Evolutionary conservation across 2,329 filamentous ascomycete genomes (phyloP).

Genomic region (Myriosclerotinia duriaeana): DNA sequence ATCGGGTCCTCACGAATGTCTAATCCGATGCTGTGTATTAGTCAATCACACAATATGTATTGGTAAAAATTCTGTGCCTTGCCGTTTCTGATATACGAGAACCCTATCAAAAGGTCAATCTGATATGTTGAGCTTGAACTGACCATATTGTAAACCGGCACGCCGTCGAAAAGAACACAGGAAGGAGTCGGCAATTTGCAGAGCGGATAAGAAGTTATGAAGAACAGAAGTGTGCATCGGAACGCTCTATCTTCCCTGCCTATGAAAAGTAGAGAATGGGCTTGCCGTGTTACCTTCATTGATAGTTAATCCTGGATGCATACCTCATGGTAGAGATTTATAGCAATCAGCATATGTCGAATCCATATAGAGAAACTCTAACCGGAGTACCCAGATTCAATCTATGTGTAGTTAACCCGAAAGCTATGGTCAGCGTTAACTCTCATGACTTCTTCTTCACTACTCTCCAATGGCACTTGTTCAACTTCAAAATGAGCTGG

Average conservation of each 20-base stretch:
- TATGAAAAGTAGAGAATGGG: background rate
- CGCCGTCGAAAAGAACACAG: background rate
- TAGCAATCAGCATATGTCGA: too few species aligned
- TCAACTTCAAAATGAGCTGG: background rate
- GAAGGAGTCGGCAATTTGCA: background rate
- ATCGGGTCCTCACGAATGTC: background rate
- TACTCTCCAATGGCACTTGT: background rate
- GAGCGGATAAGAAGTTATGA: background rate
- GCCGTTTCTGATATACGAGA: background rate
- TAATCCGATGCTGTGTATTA: conserved; percentile 4
- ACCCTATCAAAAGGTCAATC: background rate
- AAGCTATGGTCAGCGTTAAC: background rate
- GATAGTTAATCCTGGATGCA: background rate
- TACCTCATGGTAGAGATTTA: background rate
- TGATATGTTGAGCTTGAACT: conserved; percentile 1
- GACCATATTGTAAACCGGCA: background rate
- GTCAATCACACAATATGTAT: background rate
- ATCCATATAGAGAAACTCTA: background rate
- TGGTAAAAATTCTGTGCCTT: conserved; percentile 4
- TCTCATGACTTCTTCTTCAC: background rate
- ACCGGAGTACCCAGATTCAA: background rate
- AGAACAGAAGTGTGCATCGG: background rate
- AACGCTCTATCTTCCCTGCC: background rate
- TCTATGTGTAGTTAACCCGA: background rate
- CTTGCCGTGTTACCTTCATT: background rate